Percentiles rank a stretch among this genome's conserved stretches.
These are phyloP conservation scores for Mycena polygramma DNA, from an alignment of 768 basidiomycete genomes.

Conservation along the genomic window DNA sequence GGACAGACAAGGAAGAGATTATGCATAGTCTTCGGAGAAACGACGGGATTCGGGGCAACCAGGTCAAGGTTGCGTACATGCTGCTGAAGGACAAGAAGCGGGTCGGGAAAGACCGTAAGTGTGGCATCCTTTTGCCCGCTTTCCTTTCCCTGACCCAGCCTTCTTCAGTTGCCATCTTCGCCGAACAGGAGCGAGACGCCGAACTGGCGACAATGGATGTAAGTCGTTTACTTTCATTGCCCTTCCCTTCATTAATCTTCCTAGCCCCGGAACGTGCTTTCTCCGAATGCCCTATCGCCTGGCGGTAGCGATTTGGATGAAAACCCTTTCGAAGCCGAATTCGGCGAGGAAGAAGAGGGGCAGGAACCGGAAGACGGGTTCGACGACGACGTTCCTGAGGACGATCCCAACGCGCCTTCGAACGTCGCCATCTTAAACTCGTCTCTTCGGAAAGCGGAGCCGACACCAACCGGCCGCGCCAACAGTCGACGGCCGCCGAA, in stretches of 20 bases:
- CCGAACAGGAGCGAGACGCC: constrained; percentile 89
- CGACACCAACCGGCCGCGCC: constrained; percentile 30
- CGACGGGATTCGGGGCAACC: constrained; percentile 89
- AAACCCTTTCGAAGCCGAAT: constrained; percentile 87
- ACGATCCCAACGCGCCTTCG: constrained; percentile 47
- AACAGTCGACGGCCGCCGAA: constrained; percentile 53
- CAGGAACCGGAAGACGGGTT: constrained; percentile 59
- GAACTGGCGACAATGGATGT: constrained; percentile 86
- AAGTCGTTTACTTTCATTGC: constrained; percentile 46
- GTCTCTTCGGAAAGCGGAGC: constrained; percentile 69
- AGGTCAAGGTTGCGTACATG: constrained; percentile 97
- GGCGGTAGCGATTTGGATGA: constrained; percentile 72
- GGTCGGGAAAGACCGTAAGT: constrained; percentile 87
- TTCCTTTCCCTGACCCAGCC: not conserved
- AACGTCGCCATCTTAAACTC: constrained; percentile 93
- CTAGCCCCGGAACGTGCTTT: constrained; percentile 79
- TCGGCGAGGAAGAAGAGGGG: constrained; percentile 70
- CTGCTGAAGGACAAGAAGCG: constrained; percentile 90
- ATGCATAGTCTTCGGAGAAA: constrained; percentile 88
- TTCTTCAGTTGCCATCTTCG: constrained; percentile 75
- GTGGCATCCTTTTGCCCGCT: not conserved
- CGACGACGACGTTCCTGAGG: constrained; percentile 55
- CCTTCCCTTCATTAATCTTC: constrained; percentile 27
- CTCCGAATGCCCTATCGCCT: constrained; percentile 77
- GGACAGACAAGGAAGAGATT: constrained; percentile 85